Evolutionary conservation across 2,329 filamentous ascomycete genomes (phyloP), one percentile per base, ranked within the genome.

Genomic region (Ilyonectria sp.): DNA sequence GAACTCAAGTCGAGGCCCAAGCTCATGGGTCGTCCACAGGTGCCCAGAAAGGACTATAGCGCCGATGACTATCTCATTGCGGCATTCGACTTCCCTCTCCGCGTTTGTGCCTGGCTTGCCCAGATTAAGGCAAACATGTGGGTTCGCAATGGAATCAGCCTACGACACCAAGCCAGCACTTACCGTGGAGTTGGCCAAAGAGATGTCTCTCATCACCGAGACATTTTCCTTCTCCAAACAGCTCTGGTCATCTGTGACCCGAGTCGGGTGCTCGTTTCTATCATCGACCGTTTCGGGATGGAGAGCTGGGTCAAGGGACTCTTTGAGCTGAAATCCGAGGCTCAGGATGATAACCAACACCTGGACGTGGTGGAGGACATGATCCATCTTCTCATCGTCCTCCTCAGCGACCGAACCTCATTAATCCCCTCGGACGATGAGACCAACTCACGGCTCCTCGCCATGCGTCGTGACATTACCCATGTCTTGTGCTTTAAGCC

Each of bases 111-210:
- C 21, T 99, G 96, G 96, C 86, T 99, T 35, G 93, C 96, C 6
- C 97, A 99, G 83, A 98, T 99, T 90, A 97, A 97, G 80, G 94
- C 95, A 19, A 94, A 94, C 58, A 97, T 98, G 91, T 99, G 97
- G 96, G 95, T 99, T 70, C 91, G 96, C 63, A 99, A 99, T 78
- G 96, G 96, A 2, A 94, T 99, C 77, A 98, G 95, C 75, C 87
- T 99, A 58, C 91, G 95, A 44, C 96, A 99, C 79, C 96, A 99
- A 81, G 96, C 97, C 79, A 93, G 93, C 59, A 96, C 95, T 19
- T 99, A 99, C 79, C 91, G 94, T 17, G 95, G 94, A 46, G 94
- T 98, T 15, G 90, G 91, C 11, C 94, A 97, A 76, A 88, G 96
- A 71, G 96, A 99, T 79, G 93, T 98, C 21, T 94, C 94, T 2